Evolutionary conservation across 805 yeast species (phyloP), one percentile per base, ranked within the genome.

Genomic region (Zygosaccharomyces lentus): DNA sequence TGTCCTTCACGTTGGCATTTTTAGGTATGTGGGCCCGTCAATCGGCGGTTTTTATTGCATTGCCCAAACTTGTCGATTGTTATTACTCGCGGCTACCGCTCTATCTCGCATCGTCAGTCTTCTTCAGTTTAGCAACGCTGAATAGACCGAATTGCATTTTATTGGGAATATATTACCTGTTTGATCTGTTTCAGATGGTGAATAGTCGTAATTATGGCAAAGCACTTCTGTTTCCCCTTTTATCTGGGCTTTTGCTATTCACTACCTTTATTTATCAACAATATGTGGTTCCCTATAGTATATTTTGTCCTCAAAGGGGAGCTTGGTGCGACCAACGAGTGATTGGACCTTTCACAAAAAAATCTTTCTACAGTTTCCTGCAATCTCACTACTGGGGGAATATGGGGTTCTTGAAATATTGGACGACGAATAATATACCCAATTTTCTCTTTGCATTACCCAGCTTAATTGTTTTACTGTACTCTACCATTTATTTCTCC

Each of bases 341-440:
- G 8, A 21, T 41, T 8, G 21, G 21, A 0, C 47, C 48, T 9
- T 13, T 64, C 6, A 56, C 66, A 2, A 52, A 37, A 19, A 32
- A 35, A 6, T 75, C 83, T 17, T 69, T 91, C 10, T 81, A 81
- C 55, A 63, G 77, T 2, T 87, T 74, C 62, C 85, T 95, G 6
- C 99, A 93, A 65, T 48, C 67, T 1, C 73, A 80, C 52, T 89
- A 91, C 63, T 93, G 99, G 99, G 21, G 21, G 5, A 77, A 81
- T 54, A 75, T 72, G 36, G 98, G 99, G 0, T 78, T 90, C 43
- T 64, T 93, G 46, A 71, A 66, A 34, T 93, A 93, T 66, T 93
- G 96, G 91, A 84, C 93, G 0, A 48, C 72, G 0, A 80, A 80
- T 58, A 91, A 93, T 57, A 64, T 87, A 6, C 96, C 96, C 9